Evolutionary conservation across 2,329 filamentous ascomycete species (phyloP).

Genomic region (Ciborinia camelliae): DNA sequence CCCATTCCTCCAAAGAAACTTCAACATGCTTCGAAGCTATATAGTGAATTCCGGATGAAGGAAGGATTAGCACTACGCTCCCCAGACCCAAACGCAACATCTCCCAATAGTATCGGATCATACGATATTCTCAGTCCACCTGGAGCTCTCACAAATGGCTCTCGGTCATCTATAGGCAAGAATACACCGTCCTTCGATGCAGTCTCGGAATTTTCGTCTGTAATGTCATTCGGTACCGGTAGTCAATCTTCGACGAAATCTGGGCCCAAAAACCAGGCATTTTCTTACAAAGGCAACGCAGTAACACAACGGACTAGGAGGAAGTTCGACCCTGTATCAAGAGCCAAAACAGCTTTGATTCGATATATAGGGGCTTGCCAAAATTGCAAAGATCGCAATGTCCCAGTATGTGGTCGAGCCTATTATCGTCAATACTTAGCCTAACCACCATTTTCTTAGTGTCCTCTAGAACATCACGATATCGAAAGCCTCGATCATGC

Average conservation of each 20-base stretch:
- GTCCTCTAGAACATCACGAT: slow-evolving; percentile 35
- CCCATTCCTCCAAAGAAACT: slow-evolving; percentile 29
- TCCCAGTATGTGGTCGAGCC: slow-evolving; percentile 19
- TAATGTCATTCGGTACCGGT: slow-evolving; percentile 33
- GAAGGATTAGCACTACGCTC: slow-evolving; percentile 27
- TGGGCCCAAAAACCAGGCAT: slow-evolving; percentile 21
- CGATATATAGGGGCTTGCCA: slow-evolving; percentile 32
- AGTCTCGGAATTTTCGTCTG: slow-evolving; percentile 31
- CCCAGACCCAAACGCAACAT: slow-evolving; percentile 21
- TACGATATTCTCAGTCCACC: slow-evolving; percentile 23
- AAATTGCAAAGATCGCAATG: slow-evolving; percentile 27
- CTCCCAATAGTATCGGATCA: slow-evolving; percentile 19
- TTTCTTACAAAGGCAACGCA: slow-evolving; percentile 30
- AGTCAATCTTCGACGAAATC: slow-evolving; percentile 22
- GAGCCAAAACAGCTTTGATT: slow-evolving; percentile 34
- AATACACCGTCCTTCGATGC: slow-evolving; percentile 23
- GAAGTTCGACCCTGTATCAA: slow-evolving; percentile 25
- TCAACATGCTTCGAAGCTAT: slow-evolving; percentile 29
- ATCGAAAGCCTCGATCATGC: slow-evolving; percentile 28
- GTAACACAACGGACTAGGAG: slow-evolving; percentile 29
- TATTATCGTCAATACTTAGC: slow-evolving; percentile 19
- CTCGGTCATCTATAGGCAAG: slow-evolving; percentile 26
- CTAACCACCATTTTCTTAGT: slow-evolving; percentile 23
- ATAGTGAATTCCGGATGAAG: slow-evolving; percentile 25
- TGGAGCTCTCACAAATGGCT: slow-evolving; percentile 24